Percentiles rank a stretch among this genome's conserved stretches.
These are phyloP conservation scores for Barnettozyma wickerhamii DNA, from an alignment of 805 yeast genomes.

Conservation along the genomic window DNA sequence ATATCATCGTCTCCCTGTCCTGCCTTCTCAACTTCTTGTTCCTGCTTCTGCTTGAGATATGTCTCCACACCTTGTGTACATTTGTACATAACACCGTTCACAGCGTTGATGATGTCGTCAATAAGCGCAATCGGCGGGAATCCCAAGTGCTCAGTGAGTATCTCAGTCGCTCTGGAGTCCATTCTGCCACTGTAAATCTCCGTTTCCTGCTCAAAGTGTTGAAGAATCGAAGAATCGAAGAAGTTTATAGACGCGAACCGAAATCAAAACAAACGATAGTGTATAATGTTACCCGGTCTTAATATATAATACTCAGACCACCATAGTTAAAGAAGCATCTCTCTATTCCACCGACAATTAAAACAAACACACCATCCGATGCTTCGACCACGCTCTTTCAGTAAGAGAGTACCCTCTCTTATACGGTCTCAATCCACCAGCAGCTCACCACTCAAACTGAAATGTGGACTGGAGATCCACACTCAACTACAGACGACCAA, in stretches of 20 bases:
- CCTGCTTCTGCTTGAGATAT: slow-evolving; percentile 39
- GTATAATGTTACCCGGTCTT: slow-evolving; percentile 1
- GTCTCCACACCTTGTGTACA: slow-evolving; percentile 77
- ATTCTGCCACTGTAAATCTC: not conserved
- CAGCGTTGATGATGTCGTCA: slow-evolving; percentile 86
- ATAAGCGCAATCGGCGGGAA: slow-evolving; percentile 77
- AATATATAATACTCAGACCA: too few species aligned
- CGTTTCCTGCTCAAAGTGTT: too few species aligned
- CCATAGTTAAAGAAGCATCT: too few species aligned
- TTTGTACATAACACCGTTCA: slow-evolving; percentile 76
- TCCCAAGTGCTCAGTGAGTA: slow-evolving; percentile 83
- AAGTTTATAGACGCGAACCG: not conserved
- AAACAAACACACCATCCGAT: too few species aligned
- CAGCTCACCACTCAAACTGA: slow-evolving; percentile 36
- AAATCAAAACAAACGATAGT: slow-evolving; percentile 6
- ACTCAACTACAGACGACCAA: slow-evolving; percentile 73
- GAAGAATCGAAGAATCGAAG: too few species aligned
- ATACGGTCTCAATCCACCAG: not conserved
- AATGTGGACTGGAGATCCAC: slow-evolving; percentile 91
- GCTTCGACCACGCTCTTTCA: too few species aligned
- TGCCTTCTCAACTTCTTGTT: slow-evolving; percentile 4
- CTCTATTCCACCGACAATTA: too few species aligned
- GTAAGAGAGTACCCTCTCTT: not conserved
- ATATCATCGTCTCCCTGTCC: slow-evolving; percentile 5
- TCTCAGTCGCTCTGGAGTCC: slow-evolving; percentile 32